These are phyloP conservation scores for Pistacia atlantica DNA, from an alignment of 345 rosid genomes.

Conservation along the genomic window DNA sequence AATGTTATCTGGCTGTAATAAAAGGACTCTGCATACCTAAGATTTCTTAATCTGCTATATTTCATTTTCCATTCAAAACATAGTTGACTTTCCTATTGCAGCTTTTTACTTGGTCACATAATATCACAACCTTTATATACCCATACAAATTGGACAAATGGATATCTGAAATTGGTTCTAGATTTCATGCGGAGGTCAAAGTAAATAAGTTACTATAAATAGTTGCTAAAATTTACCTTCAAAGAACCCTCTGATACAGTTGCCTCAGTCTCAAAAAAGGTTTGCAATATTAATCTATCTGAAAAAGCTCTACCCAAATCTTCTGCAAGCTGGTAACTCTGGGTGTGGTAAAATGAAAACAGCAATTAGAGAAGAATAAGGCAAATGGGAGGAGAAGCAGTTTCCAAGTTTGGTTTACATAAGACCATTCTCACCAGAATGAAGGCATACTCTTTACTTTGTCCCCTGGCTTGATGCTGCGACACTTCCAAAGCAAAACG, in stretches of 20 bases:
- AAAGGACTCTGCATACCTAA: not conserved
- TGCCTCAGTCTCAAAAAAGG: slow-evolving; percentile 59
- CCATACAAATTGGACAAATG: not conserved
- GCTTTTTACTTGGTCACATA: not conserved
- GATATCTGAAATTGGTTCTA: not conserved
- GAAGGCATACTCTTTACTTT: slow-evolving; percentile 61
- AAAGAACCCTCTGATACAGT: slow-evolving; percentile 49
- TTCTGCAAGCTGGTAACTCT: slow-evolving; percentile 85
- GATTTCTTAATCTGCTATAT: not conserved
- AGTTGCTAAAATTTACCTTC: slow-evolving; percentile 47
- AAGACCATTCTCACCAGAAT: slow-evolving; percentile 45
- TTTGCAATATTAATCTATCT: slow-evolving; percentile 68
- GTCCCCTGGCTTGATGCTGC: slow-evolving; percentile 62
- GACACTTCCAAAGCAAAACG: slow-evolving; percentile 67
- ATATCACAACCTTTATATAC: not conserved
- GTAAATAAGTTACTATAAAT: not conserved
- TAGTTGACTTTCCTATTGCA: not conserved
- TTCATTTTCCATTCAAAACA: not conserved
- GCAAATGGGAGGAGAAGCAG: slow-evolving; percentile 5
- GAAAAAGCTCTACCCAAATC: slow-evolving; percentile 91
- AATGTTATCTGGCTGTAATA: slow-evolving; percentile 1
- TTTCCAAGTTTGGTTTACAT: slow-evolving; percentile 3
- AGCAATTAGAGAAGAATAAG: slow-evolving; percentile 12
- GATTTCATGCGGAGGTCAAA: not conserved
- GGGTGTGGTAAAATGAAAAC: slow-evolving; percentile 25